These are phyloP conservation scores for Lachnellula hyalina DNA, from an alignment of 2,329 filamentous ascomycete species.

Conservation along the genomic window DNA sequence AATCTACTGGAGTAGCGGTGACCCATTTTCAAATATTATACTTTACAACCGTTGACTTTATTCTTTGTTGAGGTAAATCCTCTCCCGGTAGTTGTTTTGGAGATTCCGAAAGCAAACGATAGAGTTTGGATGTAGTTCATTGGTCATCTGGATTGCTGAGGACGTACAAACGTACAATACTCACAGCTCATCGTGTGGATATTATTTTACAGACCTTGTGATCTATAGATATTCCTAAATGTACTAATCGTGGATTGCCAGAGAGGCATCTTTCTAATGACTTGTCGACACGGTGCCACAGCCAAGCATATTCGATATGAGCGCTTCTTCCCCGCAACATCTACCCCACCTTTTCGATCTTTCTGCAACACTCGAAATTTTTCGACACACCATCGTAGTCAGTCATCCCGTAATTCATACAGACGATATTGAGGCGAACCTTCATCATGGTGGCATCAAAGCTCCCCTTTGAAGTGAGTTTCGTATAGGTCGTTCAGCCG, in stretches of 20 bases:
- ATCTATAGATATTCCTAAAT: background rate
- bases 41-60: too few relatives aligned
- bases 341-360: background rate
- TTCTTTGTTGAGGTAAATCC: too few relatives aligned
- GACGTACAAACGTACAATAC: background rate
- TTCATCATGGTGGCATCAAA: slow-evolving; percentile 11
- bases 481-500: background rate
- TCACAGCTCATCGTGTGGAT: background rate
- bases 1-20: too few relatives aligned
- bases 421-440: too few relatives aligned
- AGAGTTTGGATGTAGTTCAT: background rate
- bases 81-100: too few relatives aligned
- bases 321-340: background rate
- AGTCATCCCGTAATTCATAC: background rate
- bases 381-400: background rate
- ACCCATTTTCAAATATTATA: too few relatives aligned
- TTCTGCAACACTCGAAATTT: background rate
- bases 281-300: background rate
- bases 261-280: background rate
- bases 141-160: background rate
- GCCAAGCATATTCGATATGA: background rate
- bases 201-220: too few relatives aligned
- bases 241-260: background rate
- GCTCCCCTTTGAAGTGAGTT: slow-evolving; percentile 21
- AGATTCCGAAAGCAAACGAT: too few relatives aligned